Base-by-base conservation (phyloP, 305 asterid genomes). In the Euphrasia arctica region DNA sequence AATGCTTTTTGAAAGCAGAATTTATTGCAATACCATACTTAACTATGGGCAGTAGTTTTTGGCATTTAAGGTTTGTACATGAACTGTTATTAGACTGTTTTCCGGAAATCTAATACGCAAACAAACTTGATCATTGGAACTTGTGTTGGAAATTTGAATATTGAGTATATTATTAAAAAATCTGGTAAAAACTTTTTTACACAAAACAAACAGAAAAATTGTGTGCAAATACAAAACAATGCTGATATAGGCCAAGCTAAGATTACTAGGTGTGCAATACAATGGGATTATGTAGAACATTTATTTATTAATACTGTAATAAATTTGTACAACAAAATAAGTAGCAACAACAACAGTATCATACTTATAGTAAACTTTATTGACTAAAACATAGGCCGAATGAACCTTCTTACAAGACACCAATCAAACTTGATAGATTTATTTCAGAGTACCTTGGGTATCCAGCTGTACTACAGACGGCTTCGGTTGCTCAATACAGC, bases 401-500 rank as follows among this genome's bases (percentile, higher is more conserved):
- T 15, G n/a, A 72, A 42, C 45, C 54, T 25, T 27, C 14, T 54
- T 54, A 54, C 57, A 4, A 11, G 52, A 13, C 42, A 49, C 42
- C 58, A 54, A 50, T 54, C 51, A 22, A 62, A 28, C 15, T 47
- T 9, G 2, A 15, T 29, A 31, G 54, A 51, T 9, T 50, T 4
- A 60, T 41, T 49, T 50, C 14, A 45, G 13, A 18, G 14, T 50
- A 10, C n/a, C 36, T 36, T 14, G 25, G 60, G 52, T 43, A 10
- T 13, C 31, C 31, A 29, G 64, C 59, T 36, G 8, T 36, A 22
- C 64, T 74, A 94, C 77, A 94, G 59, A 34, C 99, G 97, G 79
- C 99, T 94, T 32, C 82, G 77, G 28, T 75, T 77, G 78, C 82
- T 78, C 9, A 5, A 22, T 34, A 75, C 63, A 65, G 88, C 79